Conservation (phyloP, 2,329 filamentous ascomycete species). For the Nothopassalora personata region DNA sequence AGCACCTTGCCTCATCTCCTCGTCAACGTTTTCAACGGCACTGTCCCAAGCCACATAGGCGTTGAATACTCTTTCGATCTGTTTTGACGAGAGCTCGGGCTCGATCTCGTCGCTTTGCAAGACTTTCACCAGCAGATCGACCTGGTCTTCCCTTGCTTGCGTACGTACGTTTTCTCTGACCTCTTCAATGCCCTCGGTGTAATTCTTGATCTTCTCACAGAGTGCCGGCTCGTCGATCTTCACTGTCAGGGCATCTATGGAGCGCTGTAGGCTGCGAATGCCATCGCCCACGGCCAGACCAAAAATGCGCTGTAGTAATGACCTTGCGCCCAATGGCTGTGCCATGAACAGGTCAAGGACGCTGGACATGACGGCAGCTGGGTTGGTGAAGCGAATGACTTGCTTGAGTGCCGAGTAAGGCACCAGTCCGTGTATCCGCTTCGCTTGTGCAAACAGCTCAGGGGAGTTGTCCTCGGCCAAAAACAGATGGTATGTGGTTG, state of each 20-base stretch:
- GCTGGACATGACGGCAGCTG: slow-evolving; percentile 93
- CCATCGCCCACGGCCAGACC: slow-evolving; percentile 86
- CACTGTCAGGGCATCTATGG: slow-evolving; percentile 68
- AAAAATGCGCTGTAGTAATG: slow-evolving; percentile 90
- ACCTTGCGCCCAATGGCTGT: slow-evolving; percentile 86
- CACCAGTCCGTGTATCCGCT: slow-evolving; percentile 88
- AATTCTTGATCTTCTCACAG: slow-evolving; percentile 74
- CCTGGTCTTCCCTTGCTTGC: slow-evolving; percentile 66
- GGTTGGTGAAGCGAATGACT: slow-evolving; percentile 92
- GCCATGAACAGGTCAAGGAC: slow-evolving; percentile 92
- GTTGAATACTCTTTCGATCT: slow-evolving; percentile 83
- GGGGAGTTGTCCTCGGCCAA: slow-evolving; percentile 97
- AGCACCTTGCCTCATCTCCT: slow-evolving; percentile 81
- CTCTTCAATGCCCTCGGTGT: slow-evolving; percentile 68
- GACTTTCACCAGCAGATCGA: slow-evolving; percentile 82
- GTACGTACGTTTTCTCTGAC: slow-evolving; percentile 67
- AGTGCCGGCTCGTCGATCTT: slow-evolving; percentile 81
- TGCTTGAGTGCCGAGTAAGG: slow-evolving; percentile 94
- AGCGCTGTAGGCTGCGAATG: slow-evolving; percentile 77
- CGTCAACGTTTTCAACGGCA: slow-evolving; percentile 84
- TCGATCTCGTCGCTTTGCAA: slow-evolving; percentile 71
- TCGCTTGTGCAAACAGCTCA: slow-evolving; percentile 88
- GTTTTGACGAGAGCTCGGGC: slow-evolving; percentile 64
- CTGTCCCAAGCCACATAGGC: slow-evolving; percentile 95
- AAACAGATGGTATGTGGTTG: slow-evolving; percentile 95